phyloP scores from a whole-genome alignment of 2,329 filamentous ascomycete genomes.

The Triangularia setosa region DNA sequence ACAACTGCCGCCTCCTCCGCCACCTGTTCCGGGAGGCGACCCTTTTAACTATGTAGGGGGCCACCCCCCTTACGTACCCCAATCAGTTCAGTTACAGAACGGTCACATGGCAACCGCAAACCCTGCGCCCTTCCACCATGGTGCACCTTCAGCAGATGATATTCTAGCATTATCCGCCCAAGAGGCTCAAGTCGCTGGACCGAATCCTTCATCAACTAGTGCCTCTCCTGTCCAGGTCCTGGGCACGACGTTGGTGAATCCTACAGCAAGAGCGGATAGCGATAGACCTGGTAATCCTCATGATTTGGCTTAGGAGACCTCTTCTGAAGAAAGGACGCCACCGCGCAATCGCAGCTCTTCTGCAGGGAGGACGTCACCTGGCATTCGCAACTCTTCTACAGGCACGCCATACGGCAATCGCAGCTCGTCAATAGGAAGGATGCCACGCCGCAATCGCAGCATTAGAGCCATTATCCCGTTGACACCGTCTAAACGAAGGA shows the following conservation, averaged over 20 bases:
- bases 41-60: constrained; percentile 14
- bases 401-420: not conserved
- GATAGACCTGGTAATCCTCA: not conserved
- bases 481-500: not conserved
- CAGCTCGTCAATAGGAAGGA: not conserved
- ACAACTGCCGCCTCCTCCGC: constrained; percentile 8
- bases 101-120: not conserved
- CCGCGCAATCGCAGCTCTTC: not conserved
- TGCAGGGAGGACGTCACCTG: not conserved
- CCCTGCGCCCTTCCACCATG: not conserved
- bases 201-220: not conserved
- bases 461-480: not conserved
- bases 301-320: not conserved
- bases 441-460: not conserved
- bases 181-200: not conserved
- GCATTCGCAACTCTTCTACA: not conserved
- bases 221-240: not conserved
- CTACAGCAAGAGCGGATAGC: not conserved
- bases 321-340: not conserved
- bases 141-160: not conserved
- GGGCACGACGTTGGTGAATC: not conserved
- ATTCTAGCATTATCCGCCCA: not conserved
- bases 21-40: constrained; percentile 6
- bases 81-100: constrained; percentile 8
- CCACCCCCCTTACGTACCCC: constrained; percentile 11